phyloP scores from a whole-genome alignment of 805 yeast species.

The Lipomyces sp. region DNA sequence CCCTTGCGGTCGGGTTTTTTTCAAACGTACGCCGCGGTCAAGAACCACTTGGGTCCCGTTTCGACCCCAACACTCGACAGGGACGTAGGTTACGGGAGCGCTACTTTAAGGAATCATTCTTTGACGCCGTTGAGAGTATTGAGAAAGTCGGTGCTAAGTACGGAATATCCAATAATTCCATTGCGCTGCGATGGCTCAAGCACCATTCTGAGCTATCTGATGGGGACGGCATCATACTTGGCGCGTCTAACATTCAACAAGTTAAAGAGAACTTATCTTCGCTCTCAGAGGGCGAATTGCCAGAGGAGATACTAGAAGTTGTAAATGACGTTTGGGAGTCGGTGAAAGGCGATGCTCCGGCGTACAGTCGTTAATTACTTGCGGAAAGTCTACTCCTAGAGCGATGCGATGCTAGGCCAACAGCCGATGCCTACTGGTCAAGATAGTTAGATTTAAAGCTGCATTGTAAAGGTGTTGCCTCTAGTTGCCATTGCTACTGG shows the following conservation, averaged over 20 bases:
- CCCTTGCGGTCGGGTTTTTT: slow-evolving; percentile 35
- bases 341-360: slow-evolving; percentile 40
- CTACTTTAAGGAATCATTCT: slow-evolving; percentile 32
- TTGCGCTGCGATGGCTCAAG: slow-evolving; percentile 18
- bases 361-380: slow-evolving; percentile 11
- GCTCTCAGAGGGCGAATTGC: slow-evolving; percentile 41
- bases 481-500: background rate
- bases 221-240: slow-evolving; percentile 35
- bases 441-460: background rate
- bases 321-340: slow-evolving; percentile 41
- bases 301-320: slow-evolving; percentile 36
- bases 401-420: slow-evolving; percentile 36
- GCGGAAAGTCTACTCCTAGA: slow-evolving; percentile 13
- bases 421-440: background rate
- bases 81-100: slow-evolving; percentile 29
- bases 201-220: slow-evolving; percentile 19
- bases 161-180: slow-evolving; percentile 17
- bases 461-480: background rate
- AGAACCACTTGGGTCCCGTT: slow-evolving; percentile 29
- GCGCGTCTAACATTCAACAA: slow-evolving; percentile 29
- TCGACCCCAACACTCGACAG: slow-evolving; percentile 23
- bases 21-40: slow-evolving; percentile 30
- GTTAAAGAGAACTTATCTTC: slow-evolving; percentile 28
- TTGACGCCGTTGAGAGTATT: slow-evolving; percentile 22
- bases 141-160: slow-evolving; percentile 18